Evolutionary conservation across 1,284 basidiomycete species (phyloP), one percentile per base, ranked within the genome.

Genomic region (Vanrija humicola): DNA sequence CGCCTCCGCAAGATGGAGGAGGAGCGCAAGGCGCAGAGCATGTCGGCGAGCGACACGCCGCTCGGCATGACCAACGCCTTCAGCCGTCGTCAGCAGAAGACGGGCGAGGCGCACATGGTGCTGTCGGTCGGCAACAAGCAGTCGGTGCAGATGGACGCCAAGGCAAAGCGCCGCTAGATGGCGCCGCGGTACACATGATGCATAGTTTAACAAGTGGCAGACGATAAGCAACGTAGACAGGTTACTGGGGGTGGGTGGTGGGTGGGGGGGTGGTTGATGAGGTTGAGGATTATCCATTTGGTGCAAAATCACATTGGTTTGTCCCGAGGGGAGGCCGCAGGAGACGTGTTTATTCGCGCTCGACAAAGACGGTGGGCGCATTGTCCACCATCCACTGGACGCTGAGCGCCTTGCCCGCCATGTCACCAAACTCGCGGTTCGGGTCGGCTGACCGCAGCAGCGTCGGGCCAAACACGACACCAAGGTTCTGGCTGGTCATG

Each of bases 401-500:
- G 63, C 89, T 87, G 61, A 94, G 82, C 10, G 93, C 90, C 77
- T 95, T 97, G 59, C 91, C 90, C 12, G 91, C 93, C 74, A 73
- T 72, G 72, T 98, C 93, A 60, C 86, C 88, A 78, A 97, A 97
- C 76, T 98, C 95, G 38, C 89, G 85, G 39, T 83, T 82, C 6
- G 89, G 86, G 70, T 95, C 88, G 34, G 83, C 82, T 1, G 92
- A 95, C 58, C 90, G 85, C 85, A 98, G 90, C 21, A 98, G 80
- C 0, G 95, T 98, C 7, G 95, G 95, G 64, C 96, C 96, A 79
- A 98, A 98, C 43, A 99, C 93, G n/a, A 98, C 92, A n/a, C 96
- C 96, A 19, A 99, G 79, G 68, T 98, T 99, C 61, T 92, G 84
- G 4, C 91, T 87, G 48, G 86, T 92, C 96, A 99, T 98, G 51